Base-by-base conservation (phyloP, 2,329 filamentous ascomycete species). In the Fusarium marasasianum region DNA sequence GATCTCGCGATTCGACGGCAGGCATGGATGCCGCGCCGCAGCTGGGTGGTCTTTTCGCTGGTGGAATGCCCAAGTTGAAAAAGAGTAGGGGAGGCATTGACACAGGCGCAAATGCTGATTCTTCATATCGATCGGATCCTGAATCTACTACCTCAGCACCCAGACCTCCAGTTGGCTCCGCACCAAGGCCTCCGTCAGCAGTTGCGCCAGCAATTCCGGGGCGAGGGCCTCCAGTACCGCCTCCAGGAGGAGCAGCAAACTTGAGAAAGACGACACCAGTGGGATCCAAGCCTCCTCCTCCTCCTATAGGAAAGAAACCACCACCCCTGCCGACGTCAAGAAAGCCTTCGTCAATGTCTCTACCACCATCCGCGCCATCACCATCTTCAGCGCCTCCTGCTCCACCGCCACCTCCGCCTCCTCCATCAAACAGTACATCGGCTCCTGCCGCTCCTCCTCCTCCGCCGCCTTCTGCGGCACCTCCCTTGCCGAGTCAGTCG, bases 51-150 rank as follows among this genome's bases (percentile, higher is more conserved):
- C 83, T 99, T 33, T 98, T 99, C 80, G 94, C 94, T 3, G 95
- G 94, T 41, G 96, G 96, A 43, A 98, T 98, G 90, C 96, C 96
- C 6, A 98, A 98, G 84, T 82, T 99, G 79, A 93, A 94, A 82
- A 98, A 97, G 85, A 89, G 92, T 8, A 93, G 92, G 7, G 93
- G 94, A 63, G 95, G 94, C 54, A 86, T 96, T 67, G 89, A 94
- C 82, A 96, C 93, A 3, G 93, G 87, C 64, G 83, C 83, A 14
- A 80, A 77, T 44, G 66, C 78, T 71, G 91, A 91, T 73, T 90
- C 94, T 38, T 91, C 94, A 69, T 96, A 96, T 80, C 84, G 92
- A 60, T 95, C 94, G 67, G 95, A 98, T 80, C 90, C 93, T n/a
- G 81, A 82, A 67, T 75, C 76, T 13, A 76, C 66, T 33, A 66